Conservation (phyloP, 306 rosid genomes). For the Pyrus bretschneideri region DNA sequence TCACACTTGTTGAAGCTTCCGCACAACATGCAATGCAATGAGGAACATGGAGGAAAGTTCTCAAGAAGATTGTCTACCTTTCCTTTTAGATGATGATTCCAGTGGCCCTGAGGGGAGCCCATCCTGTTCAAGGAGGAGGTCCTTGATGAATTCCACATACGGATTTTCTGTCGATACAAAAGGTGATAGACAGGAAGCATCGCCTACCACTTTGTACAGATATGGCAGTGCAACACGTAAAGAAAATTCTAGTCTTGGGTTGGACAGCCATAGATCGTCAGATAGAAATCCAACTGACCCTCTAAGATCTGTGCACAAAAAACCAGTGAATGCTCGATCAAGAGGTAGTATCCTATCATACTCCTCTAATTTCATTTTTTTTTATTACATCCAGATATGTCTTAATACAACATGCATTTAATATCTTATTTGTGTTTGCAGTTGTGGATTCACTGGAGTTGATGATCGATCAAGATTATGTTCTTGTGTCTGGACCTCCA, state of each 20-base stretch:
- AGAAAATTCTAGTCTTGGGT: slow-evolving; percentile 36
- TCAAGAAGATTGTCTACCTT: slow-evolving; percentile 90
- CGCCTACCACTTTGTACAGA: slow-evolving; percentile 34
- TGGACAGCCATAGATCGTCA: slow-evolving; percentile 41
- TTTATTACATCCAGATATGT: slow-evolving; percentile 10
- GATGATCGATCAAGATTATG: slow-evolving; percentile 93
- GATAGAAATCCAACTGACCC: slow-evolving; percentile 40
- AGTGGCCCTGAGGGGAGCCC: slow-evolving; percentile 80
- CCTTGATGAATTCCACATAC: slow-evolving; percentile 66
- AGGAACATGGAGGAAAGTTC: slow-evolving; percentile 52
- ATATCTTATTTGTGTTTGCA: slow-evolving; percentile 31
- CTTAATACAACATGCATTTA: slow-evolving; percentile 6
- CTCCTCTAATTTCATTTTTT: slow-evolving; percentile 13
- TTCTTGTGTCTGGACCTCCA: slow-evolving; percentile 82
- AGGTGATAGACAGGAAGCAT: slow-evolving; percentile 41
- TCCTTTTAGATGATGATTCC: slow-evolving; percentile 73
- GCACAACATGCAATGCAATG: slow-evolving; percentile 22
- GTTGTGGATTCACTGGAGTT: slow-evolving; percentile 66
- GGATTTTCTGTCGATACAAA: slow-evolving; percentile 67
- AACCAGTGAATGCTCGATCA: slow-evolving; percentile 33
- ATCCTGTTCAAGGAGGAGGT: slow-evolving; percentile 45
- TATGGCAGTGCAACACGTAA: slow-evolving; percentile 33
- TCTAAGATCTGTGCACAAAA: slow-evolving; percentile 34
- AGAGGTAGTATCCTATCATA: slow-evolving; percentile 38
- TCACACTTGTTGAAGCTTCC: no score